Conservation (phyloP, 441 rosid species). For the Bruguiera hainesii region DNA sequence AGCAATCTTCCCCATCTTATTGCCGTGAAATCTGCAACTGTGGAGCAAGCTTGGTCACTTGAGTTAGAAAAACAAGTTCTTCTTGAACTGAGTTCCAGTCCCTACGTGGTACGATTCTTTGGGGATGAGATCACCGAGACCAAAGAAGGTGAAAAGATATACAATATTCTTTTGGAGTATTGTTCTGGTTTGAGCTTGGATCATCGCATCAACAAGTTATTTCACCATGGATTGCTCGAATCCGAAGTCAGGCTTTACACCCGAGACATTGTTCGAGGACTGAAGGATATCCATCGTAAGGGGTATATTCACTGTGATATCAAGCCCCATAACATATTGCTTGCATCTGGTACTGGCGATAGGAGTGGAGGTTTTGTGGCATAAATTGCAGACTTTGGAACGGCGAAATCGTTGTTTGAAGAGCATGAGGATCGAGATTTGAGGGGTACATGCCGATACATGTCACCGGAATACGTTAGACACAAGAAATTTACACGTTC, state of each 20-base stretch:
- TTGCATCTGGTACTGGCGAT: not conserved
- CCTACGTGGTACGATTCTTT: conserved; percentile 20
- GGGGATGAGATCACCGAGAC: conserved; percentile 20
- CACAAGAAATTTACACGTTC: not conserved
- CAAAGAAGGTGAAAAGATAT: conserved; percentile 11
- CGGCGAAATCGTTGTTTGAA: not conserved
- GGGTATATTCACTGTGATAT: conserved; percentile 34
- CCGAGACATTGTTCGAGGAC: conserved; percentile 24
- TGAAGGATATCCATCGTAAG: conserved; percentile 20
- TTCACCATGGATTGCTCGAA: conserved; percentile 15
- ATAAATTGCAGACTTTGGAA: not conserved
- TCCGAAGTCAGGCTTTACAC: conserved; percentile 17
- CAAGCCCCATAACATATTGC: conserved; percentile 6
- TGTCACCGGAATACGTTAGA: conserved; percentile 8
- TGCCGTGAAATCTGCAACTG: conserved; percentile 26
- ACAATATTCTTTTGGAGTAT: conserved; percentile 29
- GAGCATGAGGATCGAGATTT: not conserved
- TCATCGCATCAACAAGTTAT: conserved; percentile 16
- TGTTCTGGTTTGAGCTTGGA: conserved; percentile 25
- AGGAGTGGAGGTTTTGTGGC: not conserved
- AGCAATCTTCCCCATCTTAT: not conserved
- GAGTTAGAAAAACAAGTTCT: conserved; percentile 26
- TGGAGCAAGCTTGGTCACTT: conserved; percentile 20
- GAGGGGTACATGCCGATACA: not conserved
- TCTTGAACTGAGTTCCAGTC: conserved; percentile 7